Conservation (phyloP, 495 filamentous ascomycete species). For the Aspergillus olivimuriae region DNA sequence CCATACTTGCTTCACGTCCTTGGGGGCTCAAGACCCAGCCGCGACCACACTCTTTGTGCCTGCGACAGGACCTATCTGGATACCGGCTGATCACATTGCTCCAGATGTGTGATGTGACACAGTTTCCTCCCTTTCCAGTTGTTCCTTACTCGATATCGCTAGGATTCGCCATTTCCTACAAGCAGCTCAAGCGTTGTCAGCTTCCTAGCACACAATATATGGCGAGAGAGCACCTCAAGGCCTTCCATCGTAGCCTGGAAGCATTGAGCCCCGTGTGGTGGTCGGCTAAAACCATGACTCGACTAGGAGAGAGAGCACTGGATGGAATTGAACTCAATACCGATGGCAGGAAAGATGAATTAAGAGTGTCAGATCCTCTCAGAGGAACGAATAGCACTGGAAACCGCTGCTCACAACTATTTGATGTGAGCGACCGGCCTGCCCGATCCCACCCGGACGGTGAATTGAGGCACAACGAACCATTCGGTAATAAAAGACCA, state of each 20-base stretch:
- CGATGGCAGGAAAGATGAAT: conserved; percentile 3
- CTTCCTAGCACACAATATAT: conserved; percentile 8
- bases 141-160: conserved; percentile 18
- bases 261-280: conserved; percentile 18
- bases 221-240: conserved; percentile 11
- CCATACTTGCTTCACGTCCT: conserved; percentile 15
- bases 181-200: conserved; percentile 12
- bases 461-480: no score
- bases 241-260: conserved; percentile 14
- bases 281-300: conserved; percentile 19
- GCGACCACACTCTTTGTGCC: conserved; percentile 7
- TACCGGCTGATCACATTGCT: conserved; percentile 12
- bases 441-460: no score
- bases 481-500: no score
- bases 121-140: conserved; percentile 15
- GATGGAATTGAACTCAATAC: conserved; percentile 7
- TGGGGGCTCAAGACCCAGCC: conserved; percentile 15
- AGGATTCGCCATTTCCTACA: conserved; percentile 20
- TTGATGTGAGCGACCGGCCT: neutral
- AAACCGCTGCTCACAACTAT: no score
- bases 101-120: conserved; percentile 5
- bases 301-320: conserved; percentile 17
- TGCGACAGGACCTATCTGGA: conserved; percentile 16
- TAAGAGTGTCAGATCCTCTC: neutral
- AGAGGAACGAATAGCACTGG: no score